phyloP scores from a whole-genome alignment of 2,329 filamentous ascomycete genomes.

The Akanthomyces lecanii region DNA sequence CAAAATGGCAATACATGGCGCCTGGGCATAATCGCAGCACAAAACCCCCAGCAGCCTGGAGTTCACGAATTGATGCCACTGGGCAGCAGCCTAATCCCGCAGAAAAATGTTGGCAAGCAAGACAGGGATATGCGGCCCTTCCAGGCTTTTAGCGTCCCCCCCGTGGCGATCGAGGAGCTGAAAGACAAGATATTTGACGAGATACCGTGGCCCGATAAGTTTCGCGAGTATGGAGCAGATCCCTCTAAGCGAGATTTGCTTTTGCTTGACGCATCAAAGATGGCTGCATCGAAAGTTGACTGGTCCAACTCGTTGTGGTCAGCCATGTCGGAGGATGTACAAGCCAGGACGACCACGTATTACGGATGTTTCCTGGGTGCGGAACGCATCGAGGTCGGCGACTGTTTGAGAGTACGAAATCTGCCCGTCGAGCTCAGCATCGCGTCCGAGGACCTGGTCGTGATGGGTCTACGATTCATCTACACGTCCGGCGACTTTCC shows the following conservation, averaged over 20 bases:
- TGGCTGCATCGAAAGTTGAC: conserved; percentile 46
- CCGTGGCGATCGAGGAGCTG: conserved; percentile 36
- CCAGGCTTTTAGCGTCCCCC: conserved; percentile 48
- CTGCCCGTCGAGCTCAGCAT: conserved; percentile 35
- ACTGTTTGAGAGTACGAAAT: conserved; percentile 45
- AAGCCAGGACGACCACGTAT: conserved; percentile 34
- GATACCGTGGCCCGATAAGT: conserved; percentile 39
- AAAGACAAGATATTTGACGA: conserved; percentile 38
- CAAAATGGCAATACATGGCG: conserved; percentile 45
- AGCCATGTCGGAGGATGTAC: conserved; percentile 28
- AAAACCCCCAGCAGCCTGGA: conserved; percentile 26
- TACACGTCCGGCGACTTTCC: conserved; percentile 34
- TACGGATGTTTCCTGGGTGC: conserved; percentile 49
- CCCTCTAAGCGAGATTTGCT: conserved; percentile 38
- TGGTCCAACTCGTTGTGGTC: conserved; percentile 48
- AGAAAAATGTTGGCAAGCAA: conserved; percentile 36
- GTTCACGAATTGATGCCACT: conserved; percentile 39
- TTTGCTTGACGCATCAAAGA: conserved; percentile 47
- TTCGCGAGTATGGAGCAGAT: conserved; percentile 32
- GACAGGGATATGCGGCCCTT: conserved; percentile 45
- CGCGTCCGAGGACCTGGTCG: conserved; percentile 26
- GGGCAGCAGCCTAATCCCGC: conserved; percentile 35
- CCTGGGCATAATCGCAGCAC: conserved; percentile 40
- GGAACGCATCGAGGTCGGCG: conserved; percentile 44
- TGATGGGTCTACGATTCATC: conserved; percentile 39